Evolutionary conservation across 169 alveolate species (phyloP), one percentile per base, ranked within the genome.

Genomic region (Amoebophrya sp.): DNA sequence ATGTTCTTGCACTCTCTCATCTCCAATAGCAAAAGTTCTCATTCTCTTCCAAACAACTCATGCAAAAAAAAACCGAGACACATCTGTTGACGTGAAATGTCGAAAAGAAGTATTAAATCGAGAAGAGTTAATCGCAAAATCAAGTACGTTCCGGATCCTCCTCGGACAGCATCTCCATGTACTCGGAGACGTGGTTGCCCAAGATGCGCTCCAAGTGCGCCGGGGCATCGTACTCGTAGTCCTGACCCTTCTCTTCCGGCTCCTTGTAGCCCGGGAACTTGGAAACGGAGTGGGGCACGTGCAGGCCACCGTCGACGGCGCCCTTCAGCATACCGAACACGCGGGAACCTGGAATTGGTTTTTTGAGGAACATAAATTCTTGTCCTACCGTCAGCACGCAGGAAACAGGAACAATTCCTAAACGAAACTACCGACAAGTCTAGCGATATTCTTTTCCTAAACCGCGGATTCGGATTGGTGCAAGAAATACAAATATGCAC

Each of bases 241-340:
- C 98, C 53, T 95, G 97, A 23, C 97, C 99, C 77, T 94, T 92
- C 90, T 94, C 96, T 33, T 94, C 95, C 40, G 94, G 90, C 55
- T 93, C 94, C 77, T 95, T 94, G 97, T 95, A 98, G 89, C 99
- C 99, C 35, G 99, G 99, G 99, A 99, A 99, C 94, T 99, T 97
- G 96, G 97, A 98, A 96, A 96, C 96, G 91, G 98, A 96, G 98
- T 99, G 99, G n/a, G 99, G 99, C 89, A 99, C 97, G 94, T 98
- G 97, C 89, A 99, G 95, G 40, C 99, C 99, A 47, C 99, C 99
- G 95, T 99, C 99, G 83, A 98, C 97, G 77, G 99, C 99, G 40
- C 99, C 99, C 97, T 99, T 99, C 96, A 99, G 96, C 77, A 99
- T 99, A 89, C 99, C 99, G 96, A 99, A 99, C 55, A 98, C 99